These are phyloP conservation scores for Posidonia oceanica DNA, from an alignment of 116 monocot genomes.

Conservation along the genomic window DNA sequence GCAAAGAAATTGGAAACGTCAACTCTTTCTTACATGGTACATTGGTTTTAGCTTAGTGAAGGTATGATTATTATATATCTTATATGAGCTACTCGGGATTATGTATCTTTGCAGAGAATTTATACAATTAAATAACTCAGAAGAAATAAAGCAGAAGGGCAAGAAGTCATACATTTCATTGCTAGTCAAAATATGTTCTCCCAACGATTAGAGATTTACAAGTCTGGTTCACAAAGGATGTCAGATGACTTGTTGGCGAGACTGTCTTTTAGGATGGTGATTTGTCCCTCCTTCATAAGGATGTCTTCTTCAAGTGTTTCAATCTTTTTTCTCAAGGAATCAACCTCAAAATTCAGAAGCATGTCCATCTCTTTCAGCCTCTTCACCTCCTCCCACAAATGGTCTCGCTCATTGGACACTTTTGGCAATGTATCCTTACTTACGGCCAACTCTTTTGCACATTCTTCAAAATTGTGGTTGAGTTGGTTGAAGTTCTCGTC, in stretches of 20 bases:
- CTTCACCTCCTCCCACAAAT: slow-evolving; percentile 60
- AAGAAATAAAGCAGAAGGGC: no score
- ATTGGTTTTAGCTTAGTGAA: no score
- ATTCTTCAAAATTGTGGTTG: slow-evolving; percentile 45
- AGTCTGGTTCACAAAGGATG: no score
- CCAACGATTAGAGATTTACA: no score
- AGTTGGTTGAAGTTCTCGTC: slow-evolving; percentile 49
- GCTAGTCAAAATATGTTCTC: no score
- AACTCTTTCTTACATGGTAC: no score
- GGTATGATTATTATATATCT: no score
- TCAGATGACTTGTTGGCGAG: not conserved
- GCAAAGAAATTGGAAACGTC: no score
- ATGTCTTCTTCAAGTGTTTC: slow-evolving; percentile 78
- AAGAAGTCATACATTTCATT: no score
- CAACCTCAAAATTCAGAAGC: slow-evolving; percentile 39
- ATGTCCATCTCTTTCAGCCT: slow-evolving; percentile 42
- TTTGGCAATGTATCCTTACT: slow-evolving; percentile 30
- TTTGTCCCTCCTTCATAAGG: slow-evolving; percentile 76
- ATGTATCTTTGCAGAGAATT: no score
- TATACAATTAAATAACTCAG: no score
- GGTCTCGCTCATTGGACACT: slow-evolving; percentile 58
- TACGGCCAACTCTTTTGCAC: slow-evolving; percentile 42
- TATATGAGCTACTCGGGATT: no score
- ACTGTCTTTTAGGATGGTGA: slow-evolving; percentile 68
- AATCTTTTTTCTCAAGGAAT: slow-evolving; percentile 56